A percentile compares a stretch with the other conserved stretches of the same genome.
phyloP scores from a whole-genome alignment of 2,329 filamentous ascomycete genomes.

The Gliomastix tumulicola region DNA sequence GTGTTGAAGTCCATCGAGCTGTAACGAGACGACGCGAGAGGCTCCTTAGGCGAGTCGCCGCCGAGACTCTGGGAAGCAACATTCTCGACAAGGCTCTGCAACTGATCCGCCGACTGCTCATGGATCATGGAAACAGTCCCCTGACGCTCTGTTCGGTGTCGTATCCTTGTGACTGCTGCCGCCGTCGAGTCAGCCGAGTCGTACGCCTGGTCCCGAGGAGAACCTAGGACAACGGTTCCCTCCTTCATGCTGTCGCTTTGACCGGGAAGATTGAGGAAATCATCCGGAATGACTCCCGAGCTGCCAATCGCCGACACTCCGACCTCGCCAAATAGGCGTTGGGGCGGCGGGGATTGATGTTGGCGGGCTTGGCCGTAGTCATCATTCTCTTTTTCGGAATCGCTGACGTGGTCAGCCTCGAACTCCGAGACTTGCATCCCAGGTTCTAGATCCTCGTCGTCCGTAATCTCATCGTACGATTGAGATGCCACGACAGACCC shows the following conservation, averaged over 20 bases:
- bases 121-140: slow-evolving; percentile 28
- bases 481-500: slow-evolving; percentile 27
- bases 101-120: slow-evolving; percentile 36
- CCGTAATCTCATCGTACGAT: slow-evolving; percentile 54
- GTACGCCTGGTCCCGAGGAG: slow-evolving; percentile 31
- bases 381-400: slow-evolving; percentile 67
- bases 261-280: slow-evolving; percentile 39
- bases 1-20: slow-evolving; percentile 30
- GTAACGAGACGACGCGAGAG: slow-evolving; percentile 10
- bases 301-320: slow-evolving; percentile 45
- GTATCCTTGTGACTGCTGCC: slow-evolving; percentile 13
- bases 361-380: slow-evolving; percentile 8
- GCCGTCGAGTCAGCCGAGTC: slow-evolving; percentile 34
- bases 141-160: slow-evolving; percentile 12
- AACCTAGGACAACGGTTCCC: slow-evolving; percentile 36
- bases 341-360: slow-evolving; percentile 17
- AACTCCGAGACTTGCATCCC: slow-evolving; percentile 36
- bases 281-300: slow-evolving; percentile 40
- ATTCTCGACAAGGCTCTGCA: slow-evolving; percentile 45
- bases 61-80: slow-evolving; percentile 49
- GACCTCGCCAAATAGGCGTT: slow-evolving; percentile 47
- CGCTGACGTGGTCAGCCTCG: slow-evolving; percentile 30
- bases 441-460: slow-evolving; percentile 50
- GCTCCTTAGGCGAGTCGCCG: slow-evolving; percentile 23
- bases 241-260: slow-evolving; percentile 29